phyloP scores from a whole-genome alignment of 2,329 filamentous ascomycete species.

The Calonectria crousiana region DNA sequence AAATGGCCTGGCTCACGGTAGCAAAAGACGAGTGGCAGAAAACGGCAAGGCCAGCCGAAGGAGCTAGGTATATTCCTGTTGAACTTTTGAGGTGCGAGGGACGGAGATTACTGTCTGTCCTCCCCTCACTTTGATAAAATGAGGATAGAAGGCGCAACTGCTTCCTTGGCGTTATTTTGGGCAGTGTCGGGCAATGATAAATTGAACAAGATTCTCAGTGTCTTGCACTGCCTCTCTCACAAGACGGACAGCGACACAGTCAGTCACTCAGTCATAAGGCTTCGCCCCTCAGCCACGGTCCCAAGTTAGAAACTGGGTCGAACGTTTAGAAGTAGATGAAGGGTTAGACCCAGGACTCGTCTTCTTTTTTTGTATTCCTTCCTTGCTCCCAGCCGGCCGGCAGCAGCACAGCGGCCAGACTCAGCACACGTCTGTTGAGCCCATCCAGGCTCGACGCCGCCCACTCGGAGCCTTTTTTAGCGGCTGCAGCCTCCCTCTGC shows the following conservation, averaged over 20 bases:
- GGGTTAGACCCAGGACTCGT: background rate
- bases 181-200: background rate
- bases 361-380: background rate
- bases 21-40: background rate
- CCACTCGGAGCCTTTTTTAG: slow-evolving; percentile 1
- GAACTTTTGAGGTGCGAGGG: background rate
- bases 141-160: background rate
- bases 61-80: background rate
- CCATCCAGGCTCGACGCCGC: background rate
- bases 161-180: background rate
- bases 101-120: background rate
- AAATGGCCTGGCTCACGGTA: background rate
- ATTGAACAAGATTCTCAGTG: background rate
- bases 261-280: background rate
- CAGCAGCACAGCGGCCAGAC: background rate
- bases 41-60: slow-evolving; percentile 14
- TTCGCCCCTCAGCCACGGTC: background rate
- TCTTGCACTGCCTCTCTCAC: background rate
- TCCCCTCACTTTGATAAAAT: background rate
- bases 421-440: background rate
- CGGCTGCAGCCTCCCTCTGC: background rate
- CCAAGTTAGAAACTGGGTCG: background rate
- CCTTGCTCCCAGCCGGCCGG: background rate
- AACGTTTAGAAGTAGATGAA: background rate
- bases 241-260: background rate